These are phyloP conservation scores for Sergeia podlipaevii DNA, from an alignment of 208 protist genomes.

Conservation along the genomic window DNA sequence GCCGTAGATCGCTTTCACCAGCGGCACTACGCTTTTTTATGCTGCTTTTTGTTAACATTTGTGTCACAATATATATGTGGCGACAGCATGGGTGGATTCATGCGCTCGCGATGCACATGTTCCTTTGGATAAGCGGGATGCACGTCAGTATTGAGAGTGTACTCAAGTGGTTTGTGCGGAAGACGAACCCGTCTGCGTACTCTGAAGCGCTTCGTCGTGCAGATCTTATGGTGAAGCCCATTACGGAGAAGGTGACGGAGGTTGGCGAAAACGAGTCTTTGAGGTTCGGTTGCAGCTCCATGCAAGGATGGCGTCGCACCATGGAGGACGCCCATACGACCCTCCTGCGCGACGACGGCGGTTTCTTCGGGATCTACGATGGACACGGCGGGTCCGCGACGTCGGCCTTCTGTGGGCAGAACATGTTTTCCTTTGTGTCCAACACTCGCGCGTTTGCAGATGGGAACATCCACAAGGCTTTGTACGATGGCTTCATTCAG, in stretches of 20 bases:
- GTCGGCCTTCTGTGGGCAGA: slow-evolving; percentile 71
- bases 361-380: slow-evolving; percentile 91
- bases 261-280: slow-evolving; percentile 63
- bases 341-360: slow-evolving; percentile 58
- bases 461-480: slow-evolving; percentile 50
- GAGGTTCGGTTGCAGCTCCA: slow-evolving; percentile 66
- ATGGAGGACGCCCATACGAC: slow-evolving; percentile 93
- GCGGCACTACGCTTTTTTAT: too few species aligned
- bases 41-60: too few species aligned
- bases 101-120: background rate
- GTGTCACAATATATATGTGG: too few species aligned
- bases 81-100: too few species aligned
- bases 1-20: too few species aligned
- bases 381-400: slow-evolving; percentile 81
- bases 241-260: slow-evolving; percentile 65
- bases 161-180: slow-evolving; percentile 1
- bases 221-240: slow-evolving; percentile 85
- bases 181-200: slow-evolving; percentile 29
- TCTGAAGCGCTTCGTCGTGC: slow-evolving; percentile 68
- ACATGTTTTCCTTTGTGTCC: slow-evolving; percentile 72
- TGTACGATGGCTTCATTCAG: slow-evolving; percentile 86
- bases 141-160: background rate
- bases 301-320: slow-evolving; percentile 88
- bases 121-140: background rate
- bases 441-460: slow-evolving; percentile 53